A percentile compares a stretch with the other conserved stretches of the same genome.
Evolutionary conservation across 352 stramenopile species (phyloP).

Genomic region (Phytophthora quininea): DNA sequence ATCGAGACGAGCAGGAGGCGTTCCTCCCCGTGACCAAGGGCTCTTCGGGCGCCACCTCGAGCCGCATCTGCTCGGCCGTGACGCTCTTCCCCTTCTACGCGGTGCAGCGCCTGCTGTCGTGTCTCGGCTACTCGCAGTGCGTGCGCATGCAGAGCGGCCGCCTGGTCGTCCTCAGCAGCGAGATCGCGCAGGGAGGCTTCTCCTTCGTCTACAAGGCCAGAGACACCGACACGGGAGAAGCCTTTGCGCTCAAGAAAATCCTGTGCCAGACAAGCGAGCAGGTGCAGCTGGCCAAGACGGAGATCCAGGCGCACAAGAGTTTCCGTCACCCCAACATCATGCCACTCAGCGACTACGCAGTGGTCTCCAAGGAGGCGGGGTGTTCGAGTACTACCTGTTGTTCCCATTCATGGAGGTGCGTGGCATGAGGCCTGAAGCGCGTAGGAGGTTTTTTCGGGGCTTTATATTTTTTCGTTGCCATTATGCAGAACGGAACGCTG

Average conservation of each 20-base stretch:
- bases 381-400: conserved; percentile 83
- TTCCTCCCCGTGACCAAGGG: conserved; percentile 37
- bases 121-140: conserved; percentile 72
- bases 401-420: conserved; percentile 86
- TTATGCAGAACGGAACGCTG: conserved; percentile 74
- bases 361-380: conserved; percentile 48
- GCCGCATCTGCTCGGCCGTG: conserved; percentile 60
- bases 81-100: conserved; percentile 69
- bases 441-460: too few species aligned
- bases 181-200: conserved; percentile 89
- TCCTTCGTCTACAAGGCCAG: conserved; percentile 85
- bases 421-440: neutral
- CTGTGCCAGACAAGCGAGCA: conserved; percentile 87
- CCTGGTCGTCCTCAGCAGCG: conserved; percentile 60
- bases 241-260: conserved; percentile 91
- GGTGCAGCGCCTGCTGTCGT: conserved; percentile 66
- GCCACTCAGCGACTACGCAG: conserved; percentile 79
- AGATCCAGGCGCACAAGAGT: conserved; percentile 81
- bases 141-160: conserved; percentile 78
- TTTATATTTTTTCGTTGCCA: too few species aligned
- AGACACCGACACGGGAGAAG: conserved; percentile 73
- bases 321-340: conserved; percentile 87
- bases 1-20: conserved; percentile 34
- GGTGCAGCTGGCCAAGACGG: conserved; percentile 73
- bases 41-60: conserved; percentile 19